These are phyloP conservation scores for Talaromyces sp. DNA, from an alignment of 2,329 filamentous ascomycete genomes.

Conservation along the genomic window DNA sequence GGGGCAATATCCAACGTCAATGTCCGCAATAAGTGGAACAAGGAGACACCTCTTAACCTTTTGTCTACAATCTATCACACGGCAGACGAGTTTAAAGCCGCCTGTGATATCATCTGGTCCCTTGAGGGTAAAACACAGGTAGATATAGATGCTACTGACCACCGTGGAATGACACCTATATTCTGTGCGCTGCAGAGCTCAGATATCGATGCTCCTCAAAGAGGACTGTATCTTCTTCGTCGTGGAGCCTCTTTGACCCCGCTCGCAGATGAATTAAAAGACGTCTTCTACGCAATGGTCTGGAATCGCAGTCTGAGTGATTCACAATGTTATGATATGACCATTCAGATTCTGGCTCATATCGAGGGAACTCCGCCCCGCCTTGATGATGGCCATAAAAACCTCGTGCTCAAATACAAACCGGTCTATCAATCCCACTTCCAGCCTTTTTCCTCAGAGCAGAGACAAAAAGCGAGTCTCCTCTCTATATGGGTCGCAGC, in stretches of 20 bases:
- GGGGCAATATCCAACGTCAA: slow-evolving; percentile 14
- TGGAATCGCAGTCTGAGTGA: slow-evolving; percentile 17
- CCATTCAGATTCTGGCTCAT: slow-evolving; percentile 14
- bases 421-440: neutral
- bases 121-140: slow-evolving; percentile 9
- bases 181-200: slow-evolving; percentile 15
- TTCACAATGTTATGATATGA: slow-evolving; percentile 17
- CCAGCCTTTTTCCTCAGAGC: neutral
- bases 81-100: slow-evolving; percentile 19
- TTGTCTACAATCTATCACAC: slow-evolving; percentile 16
- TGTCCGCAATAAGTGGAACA: slow-evolving; percentile 13
- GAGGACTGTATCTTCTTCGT: slow-evolving; percentile 15
- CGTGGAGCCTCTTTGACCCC: slow-evolving; percentile 16
- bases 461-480: neutral
- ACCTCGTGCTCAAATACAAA: neutral
- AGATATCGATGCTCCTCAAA: slow-evolving; percentile 14
- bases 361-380: neutral
- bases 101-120: slow-evolving; percentile 16
- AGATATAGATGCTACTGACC: slow-evolving; percentile 16
- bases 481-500: neutral
- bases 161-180: slow-evolving; percentile 16
- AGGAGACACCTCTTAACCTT: slow-evolving; percentile 19
- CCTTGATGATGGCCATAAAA: neutral
- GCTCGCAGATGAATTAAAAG: slow-evolving; percentile 11
- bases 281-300: slow-evolving; percentile 18